A percentile compares a stretch with the other conserved stretches of the same genome.
Evolutionary conservation across 2,329 filamentous ascomycete genomes (phyloP).

Genomic region (Trichoderma polysporum): DNA sequence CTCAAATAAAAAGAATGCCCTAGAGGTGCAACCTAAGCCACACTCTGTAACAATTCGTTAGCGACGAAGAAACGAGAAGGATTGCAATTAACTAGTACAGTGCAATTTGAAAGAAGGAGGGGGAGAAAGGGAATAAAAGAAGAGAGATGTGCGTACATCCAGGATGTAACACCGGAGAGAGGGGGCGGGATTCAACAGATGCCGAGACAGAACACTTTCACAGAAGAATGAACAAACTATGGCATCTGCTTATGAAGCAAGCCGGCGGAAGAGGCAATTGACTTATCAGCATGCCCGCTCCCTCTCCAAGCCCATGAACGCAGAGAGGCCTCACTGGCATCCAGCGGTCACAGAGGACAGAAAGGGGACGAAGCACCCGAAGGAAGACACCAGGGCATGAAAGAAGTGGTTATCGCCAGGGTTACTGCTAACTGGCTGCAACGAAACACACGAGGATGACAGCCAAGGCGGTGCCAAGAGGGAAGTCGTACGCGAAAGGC

Average conservation of each 20-base stretch:
- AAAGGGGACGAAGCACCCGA: conserved; percentile 7
- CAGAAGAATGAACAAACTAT: neutral
- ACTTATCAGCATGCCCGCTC: neutral
- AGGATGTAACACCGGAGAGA: conserved; percentile 10
- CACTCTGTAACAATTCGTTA: conserved; percentile 11
- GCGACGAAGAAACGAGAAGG: neutral
- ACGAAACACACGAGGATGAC: conserved; percentile 18
- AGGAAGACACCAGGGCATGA: conserved; percentile 13
- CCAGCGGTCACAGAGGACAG: conserved; percentile 11
- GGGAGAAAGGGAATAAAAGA: neutral
- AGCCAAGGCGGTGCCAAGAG: conserved; percentile 12
- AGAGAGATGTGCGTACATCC: neutral
- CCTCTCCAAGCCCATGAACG: neutral
- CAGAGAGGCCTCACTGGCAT: conserved; percentile 12
- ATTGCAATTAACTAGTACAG: neutral
- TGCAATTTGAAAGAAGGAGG: neutral
- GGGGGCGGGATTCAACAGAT: neutral
- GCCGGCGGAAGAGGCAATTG: neutral
- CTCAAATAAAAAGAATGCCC: neutral
- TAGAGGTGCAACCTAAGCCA: neutral
- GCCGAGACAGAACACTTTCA: conserved; percentile 4
- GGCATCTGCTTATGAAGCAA: neutral
- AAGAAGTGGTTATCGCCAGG: conserved; percentile 1
- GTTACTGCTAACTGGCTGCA: conserved; percentile 19
- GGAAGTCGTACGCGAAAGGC: conserved; percentile 20